These are phyloP conservation scores for Avicennia marina DNA, from an alignment of 257 asterid species.

Conservation along the genomic window DNA sequence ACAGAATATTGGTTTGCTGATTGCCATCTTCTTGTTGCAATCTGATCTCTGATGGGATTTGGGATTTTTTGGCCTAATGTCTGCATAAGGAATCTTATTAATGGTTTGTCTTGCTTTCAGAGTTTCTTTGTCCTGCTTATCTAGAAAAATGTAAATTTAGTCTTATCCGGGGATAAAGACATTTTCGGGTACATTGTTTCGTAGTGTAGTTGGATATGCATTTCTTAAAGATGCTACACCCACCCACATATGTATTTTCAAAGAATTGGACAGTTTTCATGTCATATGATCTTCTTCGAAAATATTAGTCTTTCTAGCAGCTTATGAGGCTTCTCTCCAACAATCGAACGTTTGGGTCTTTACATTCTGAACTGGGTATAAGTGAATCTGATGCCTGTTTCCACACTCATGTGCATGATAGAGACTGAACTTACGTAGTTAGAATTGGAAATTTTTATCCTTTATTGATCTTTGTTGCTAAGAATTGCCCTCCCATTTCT, in stretches of 20 bases:
- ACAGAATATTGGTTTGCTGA: not conserved
- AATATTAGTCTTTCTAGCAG: not conserved
- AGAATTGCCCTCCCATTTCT: not conserved
- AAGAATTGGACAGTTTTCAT: conserved; percentile 9
- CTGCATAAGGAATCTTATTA: conserved; percentile 23
- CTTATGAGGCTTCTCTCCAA: not conserved
- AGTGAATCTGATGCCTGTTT: not conserved
- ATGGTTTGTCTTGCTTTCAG: conserved; percentile 17
- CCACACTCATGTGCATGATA: too few relatives aligned
- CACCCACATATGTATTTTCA: too few relatives aligned
- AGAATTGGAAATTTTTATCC: not conserved
- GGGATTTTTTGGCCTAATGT: conserved; percentile 23
- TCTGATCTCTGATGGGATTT: conserved; percentile 23
- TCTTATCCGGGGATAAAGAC: conserved; percentile 16
- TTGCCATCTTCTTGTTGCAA: conserved; percentile 12
- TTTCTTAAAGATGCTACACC: conserved; percentile 1
- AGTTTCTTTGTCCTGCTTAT: conserved; percentile 20
- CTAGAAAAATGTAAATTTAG: conserved; percentile 23
- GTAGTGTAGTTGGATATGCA: conserved; percentile 12
- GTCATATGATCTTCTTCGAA: conserved; percentile 7
- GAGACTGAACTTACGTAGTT: not conserved
- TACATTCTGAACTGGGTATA: not conserved
- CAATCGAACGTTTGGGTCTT: too few relatives aligned
- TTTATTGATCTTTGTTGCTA: not conserved
- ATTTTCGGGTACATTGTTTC: conserved; percentile 18